phyloP scores from a whole-genome alignment of 23 red algal genomes.

The Chondrus crispus region DNA sequence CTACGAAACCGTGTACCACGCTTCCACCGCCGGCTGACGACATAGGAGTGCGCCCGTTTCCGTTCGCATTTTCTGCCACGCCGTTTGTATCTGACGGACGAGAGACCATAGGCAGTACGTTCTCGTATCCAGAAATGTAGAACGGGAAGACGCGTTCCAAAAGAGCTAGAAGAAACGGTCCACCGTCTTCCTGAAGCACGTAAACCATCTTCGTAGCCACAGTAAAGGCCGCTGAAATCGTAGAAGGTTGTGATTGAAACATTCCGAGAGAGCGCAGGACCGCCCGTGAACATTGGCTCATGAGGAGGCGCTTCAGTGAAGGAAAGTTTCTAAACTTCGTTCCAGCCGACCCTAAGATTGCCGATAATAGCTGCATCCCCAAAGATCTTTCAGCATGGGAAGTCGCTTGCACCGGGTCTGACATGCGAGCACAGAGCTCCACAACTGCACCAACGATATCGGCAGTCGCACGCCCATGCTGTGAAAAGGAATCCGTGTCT shows the following conservation, averaged over 20 bases:
- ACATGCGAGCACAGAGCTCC: slow-evolving; percentile 49
- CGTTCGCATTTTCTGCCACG: not conserved
- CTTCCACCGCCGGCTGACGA: not conserved
- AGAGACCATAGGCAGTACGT: slow-evolving; percentile 11
- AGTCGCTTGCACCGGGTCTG: slow-evolving; percentile 35
- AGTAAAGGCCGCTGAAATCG: slow-evolving; percentile 59
- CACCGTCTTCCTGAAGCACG: slow-evolving; percentile 52
- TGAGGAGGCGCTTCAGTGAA: slow-evolving; percentile 44
- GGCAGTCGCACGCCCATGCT: slow-evolving; percentile 45
- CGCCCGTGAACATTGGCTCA: slow-evolving; percentile 57
- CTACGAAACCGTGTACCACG: not conserved
- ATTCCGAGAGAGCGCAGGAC: slow-evolving; percentile 68
- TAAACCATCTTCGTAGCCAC: slow-evolving; percentile 63
- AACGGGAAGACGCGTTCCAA: slow-evolving; percentile 59
- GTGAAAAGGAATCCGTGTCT: slow-evolving; percentile 46
- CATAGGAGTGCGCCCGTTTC: not conserved
- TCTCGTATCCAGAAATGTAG: slow-evolving; percentile 59
- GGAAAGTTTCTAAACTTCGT: not conserved
- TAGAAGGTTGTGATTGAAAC: slow-evolving; percentile 39
- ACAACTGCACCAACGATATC: slow-evolving; percentile 25
- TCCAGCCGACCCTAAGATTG: slow-evolving; percentile 34
- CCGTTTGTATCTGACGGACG: not conserved
- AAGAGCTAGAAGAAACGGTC: slow-evolving; percentile 63
- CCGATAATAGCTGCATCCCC: slow-evolving; percentile 50
- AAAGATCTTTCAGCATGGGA: slow-evolving; percentile 43